Percentiles rank a stretch among this genome's conserved stretches.
phyloP scores from a whole-genome alignment of 2,329 filamentous ascomycete genomes.

The Rugonectria rugulosa region DNA sequence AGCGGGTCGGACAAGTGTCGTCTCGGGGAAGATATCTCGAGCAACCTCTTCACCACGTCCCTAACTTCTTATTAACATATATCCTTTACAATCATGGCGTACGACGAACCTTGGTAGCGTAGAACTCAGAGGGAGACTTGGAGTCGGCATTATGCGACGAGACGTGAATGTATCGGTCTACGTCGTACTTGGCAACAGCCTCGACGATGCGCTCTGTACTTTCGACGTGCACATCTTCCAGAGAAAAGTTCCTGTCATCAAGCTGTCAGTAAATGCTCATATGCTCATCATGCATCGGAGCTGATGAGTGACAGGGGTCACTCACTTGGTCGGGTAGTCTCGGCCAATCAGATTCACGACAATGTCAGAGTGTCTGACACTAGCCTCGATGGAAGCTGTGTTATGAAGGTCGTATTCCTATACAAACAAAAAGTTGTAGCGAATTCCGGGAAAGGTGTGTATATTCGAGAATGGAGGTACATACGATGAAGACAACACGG shows the following conservation, averaged over 20 bases:
- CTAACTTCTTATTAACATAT: constrained; percentile 50
- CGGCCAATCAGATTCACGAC: constrained; percentile 97
- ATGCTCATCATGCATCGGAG: neutral
- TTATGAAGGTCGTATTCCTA: constrained; percentile 96
- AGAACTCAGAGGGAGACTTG: constrained; percentile 87
- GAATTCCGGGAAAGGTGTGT: neutral
- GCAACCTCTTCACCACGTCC: constrained; percentile 83
- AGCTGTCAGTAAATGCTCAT: constrained; percentile 33
- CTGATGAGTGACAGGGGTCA: constrained; percentile 1
- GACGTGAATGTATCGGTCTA: constrained; percentile 95
- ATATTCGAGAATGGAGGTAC: constrained; percentile 28
- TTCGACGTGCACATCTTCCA: constrained; percentile 93
- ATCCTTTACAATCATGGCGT: neutral
- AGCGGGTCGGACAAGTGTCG: constrained; percentile 92
- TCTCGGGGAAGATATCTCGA: constrained; percentile 91
- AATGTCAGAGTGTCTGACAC: constrained; percentile 94
- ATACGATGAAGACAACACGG: constrained; percentile 83
- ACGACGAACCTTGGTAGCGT: constrained; percentile 77
- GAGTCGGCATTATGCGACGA: constrained; percentile 91
- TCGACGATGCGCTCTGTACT: constrained; percentile 91
- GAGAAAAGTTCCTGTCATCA: constrained; percentile 81
- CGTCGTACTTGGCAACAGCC: constrained; percentile 95
- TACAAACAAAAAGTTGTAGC: constrained; percentile 25
- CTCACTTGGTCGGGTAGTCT: constrained; percentile 92
- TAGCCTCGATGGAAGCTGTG: constrained; percentile 94